Base-by-base conservation (phyloP, 1,284 basidiomycete genomes). In the Rhodotorula mucilaginosa region DNA sequence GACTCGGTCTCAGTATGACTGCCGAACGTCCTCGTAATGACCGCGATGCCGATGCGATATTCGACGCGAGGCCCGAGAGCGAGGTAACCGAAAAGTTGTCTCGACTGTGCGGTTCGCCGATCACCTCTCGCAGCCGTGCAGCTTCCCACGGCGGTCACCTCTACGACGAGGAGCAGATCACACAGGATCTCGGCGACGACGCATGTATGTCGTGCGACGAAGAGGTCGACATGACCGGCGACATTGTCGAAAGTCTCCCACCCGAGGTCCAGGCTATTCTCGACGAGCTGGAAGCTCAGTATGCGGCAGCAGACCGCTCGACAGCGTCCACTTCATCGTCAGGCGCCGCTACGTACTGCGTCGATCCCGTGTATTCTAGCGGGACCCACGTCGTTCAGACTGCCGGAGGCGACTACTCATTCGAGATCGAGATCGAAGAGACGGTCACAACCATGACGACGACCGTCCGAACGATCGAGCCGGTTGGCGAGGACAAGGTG, bases 351-450 rank as follows among this genome's bases (percentile, higher is more conserved):
- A 7, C 59, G 13, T 34, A 26, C 74, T 74, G 61, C 73, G 77
- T 15, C 72, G 76, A 19, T 74, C 75, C 19, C 19, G 46, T 23
- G 18, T 54, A n/a, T 8, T 26, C 15, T 10, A 39, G 44, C 54
- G 62, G 26, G 15, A 64, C 26, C 21, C 63, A 48, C 23, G 29
- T 58, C 47, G 29, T 49, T 29, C 44, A 13, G 16, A 15, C 12
- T 6, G 34, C 16, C 49, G 39, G 31, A 19, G 31, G 59, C 18
- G 79, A 80, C 23, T 80, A 79, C 31, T 74, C 79, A 31, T 81
- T 80, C 69, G 83, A 84, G 77, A 81, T 84, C 68, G 77, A 79
- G 66, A 74, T 79, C 13, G 69, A 76, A 15, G 79, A 79, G 51
- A 79, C 75, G 39, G 73, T 75, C 4, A 72, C 78, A 21, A 76